Evolutionary conservation across 176 grass and related monocot species (phyloP).

Genomic region (Thalia dealbata): DNA sequence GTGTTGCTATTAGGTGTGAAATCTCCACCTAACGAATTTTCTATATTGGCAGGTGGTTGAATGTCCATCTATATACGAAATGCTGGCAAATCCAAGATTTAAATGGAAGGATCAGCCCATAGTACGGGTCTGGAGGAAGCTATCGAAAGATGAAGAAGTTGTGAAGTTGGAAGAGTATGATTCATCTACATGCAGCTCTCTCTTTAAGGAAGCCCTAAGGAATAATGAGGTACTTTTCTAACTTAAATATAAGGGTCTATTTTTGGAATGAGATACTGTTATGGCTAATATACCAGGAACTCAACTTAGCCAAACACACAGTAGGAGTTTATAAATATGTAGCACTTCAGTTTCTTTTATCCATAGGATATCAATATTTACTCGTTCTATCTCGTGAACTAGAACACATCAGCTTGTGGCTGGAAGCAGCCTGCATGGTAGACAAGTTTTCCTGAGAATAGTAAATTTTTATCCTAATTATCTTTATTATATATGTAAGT

Average conservation of each 20-base stretch:
- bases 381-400: neutral
- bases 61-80: conserved; percentile 85
- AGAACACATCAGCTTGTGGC: neutral
- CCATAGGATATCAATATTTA: neutral
- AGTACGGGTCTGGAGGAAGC: conserved; percentile 74
- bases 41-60: conserved; percentile 48
- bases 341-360: neutral
- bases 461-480: too few species aligned
- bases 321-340: neutral
- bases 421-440: too few species aligned
- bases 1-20: neutral
- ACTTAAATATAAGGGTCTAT: neutral
- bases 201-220: conserved; percentile 88
- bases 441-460: too few species aligned
- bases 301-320: neutral
- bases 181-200: conserved; percentile 41
- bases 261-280: neutral
- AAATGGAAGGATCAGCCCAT: conserved; percentile 60
- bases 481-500: too few species aligned
- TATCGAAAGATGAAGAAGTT: conserved; percentile 38
- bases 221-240: conserved; percentile 62
- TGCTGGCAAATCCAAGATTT: conserved; percentile 74
- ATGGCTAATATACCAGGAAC: too few species aligned
- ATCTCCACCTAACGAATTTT: neutral
- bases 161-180: conserved; percentile 53